Conservation (phyloP, 257 asterid genomes). For the Fraxinus anomala region DNA sequence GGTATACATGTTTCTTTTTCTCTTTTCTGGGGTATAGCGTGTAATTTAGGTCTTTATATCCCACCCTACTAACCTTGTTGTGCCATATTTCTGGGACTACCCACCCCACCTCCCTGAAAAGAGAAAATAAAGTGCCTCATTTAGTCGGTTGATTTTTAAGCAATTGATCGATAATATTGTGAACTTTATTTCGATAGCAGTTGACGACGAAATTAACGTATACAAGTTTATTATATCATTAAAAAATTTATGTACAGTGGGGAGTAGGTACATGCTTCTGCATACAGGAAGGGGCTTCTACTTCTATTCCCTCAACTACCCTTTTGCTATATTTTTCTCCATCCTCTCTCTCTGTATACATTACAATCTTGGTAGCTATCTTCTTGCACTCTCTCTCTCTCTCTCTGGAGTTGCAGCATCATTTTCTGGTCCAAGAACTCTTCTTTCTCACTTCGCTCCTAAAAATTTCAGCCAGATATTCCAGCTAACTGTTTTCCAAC, state of each 20-base stretch:
- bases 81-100: not conserved
- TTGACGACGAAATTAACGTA: no score
- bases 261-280: not conserved
- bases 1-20: not conserved
- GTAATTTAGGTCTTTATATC: not conserved
- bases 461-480: slow-evolving; percentile 24
- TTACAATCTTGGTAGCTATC: slow-evolving; percentile 38
- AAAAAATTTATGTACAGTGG: no score
- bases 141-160: not conserved
- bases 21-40: not conserved
- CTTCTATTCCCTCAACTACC: slow-evolving; percentile 64
- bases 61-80: not conserved
- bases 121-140: not conserved
- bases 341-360: slow-evolving; percentile 12
- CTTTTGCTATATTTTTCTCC: slow-evolving; percentile 33
- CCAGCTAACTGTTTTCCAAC: slow-evolving; percentile 41
- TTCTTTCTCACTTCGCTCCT: slow-evolving; percentile 25
- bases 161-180: no score
- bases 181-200: no score
- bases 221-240: no score
- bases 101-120: not conserved
- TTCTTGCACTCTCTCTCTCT: slow-evolving; percentile 32
- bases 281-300: not conserved
- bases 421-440: slow-evolving; percentile 52
- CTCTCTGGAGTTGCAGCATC: slow-evolving; percentile 54